Conservation (phyloP, 2,329 filamentous ascomycete species). For the Juglanconis oblonga region DNA sequence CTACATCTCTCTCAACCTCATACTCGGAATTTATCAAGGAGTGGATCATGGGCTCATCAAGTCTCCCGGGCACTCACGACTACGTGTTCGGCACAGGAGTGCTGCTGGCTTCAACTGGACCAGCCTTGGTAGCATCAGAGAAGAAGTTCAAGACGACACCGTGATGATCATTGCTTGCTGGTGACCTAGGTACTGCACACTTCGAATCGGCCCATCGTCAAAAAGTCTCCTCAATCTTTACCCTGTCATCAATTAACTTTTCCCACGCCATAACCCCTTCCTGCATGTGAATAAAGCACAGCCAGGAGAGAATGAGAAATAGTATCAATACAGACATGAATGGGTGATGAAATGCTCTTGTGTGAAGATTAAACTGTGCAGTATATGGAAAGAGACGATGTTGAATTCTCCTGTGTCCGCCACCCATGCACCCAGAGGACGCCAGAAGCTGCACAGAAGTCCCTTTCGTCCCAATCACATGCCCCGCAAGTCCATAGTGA, state of each 20-base stretch:
- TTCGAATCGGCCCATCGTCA: slow-evolving; percentile 11
- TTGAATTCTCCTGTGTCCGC: slow-evolving; percentile 29
- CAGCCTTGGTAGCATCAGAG: neutral
- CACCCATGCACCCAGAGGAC: slow-evolving; percentile 21
- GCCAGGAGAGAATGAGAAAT: slow-evolving; percentile 31
- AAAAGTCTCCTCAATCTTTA: slow-evolving; percentile 8
- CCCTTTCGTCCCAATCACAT: slow-evolving; percentile 5
- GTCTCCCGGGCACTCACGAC: neutral
- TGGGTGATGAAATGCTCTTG: slow-evolving; percentile 16
- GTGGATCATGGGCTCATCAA: neutral
- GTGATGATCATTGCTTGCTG: slow-evolving; percentile 7
- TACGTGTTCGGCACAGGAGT: neutral
- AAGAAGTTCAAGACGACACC: neutral
- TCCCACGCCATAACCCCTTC: slow-evolving; percentile 21
- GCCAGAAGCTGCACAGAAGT: slow-evolving; percentile 12
- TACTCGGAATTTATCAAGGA: neutral
- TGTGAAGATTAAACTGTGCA: slow-evolving; percentile 27
- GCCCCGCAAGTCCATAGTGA: slow-evolving; percentile 20
- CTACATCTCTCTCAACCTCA: neutral
- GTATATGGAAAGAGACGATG: slow-evolving; percentile 31
- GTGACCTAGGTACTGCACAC: slow-evolving; percentile 23
- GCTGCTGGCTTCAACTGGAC: neutral
- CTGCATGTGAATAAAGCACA: slow-evolving; percentile 34
- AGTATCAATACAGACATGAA: slow-evolving; percentile 33
- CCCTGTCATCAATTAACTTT: slow-evolving; percentile 17